Conservation (phyloP, 2,329 filamentous ascomycete species). For the Aspergillus neotritici region DNA sequence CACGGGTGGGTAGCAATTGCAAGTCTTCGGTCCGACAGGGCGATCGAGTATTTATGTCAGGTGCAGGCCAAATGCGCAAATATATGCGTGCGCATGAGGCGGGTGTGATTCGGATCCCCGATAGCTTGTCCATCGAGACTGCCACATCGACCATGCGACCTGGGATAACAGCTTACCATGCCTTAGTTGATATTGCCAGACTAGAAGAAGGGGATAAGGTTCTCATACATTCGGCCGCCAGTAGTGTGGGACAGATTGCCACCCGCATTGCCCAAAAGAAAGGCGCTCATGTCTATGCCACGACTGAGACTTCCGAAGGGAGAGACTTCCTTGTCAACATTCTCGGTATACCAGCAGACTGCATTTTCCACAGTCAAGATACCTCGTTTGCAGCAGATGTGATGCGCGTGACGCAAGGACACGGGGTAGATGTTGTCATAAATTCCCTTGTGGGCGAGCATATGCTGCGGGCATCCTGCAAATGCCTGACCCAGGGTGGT, state of each 20-base stretch:
- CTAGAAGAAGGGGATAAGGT: slow-evolving; percentile 13
- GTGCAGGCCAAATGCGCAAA: slow-evolving; percentile 5
- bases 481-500: slow-evolving; percentile 9
- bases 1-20: too few relatives aligned
- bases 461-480: neutral
- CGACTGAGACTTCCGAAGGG: slow-evolving; percentile 3
- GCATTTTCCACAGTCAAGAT: slow-evolving; percentile 5
- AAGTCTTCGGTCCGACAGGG: slow-evolving; percentile 3
- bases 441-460: neutral
- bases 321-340: slow-evolving; percentile 6
- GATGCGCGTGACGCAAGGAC: neutral
- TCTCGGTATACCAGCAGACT: slow-evolving; percentile 3
- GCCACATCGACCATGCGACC: slow-evolving; percentile 4
- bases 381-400: neutral
- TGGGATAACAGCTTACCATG: slow-evolving; percentile 12
- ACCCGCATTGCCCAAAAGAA: slow-evolving; percentile 12
- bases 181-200: slow-evolving; percentile 15
- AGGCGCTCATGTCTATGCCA: slow-evolving; percentile 15
- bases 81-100: slow-evolving; percentile 5
- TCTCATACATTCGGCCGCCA: slow-evolving; percentile 16
- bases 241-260: slow-evolving; percentile 13
- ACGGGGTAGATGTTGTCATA: slow-evolving; percentile 3
- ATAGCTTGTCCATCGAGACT: slow-evolving; percentile 3
- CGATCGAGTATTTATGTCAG: slow-evolving; percentile 10
- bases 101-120: slow-evolving; percentile 1